Evolutionary conservation across 352 stramenopile genomes (phyloP), one percentile per base, ranked within the genome.

Genomic region (Pythium sp.): DNA sequence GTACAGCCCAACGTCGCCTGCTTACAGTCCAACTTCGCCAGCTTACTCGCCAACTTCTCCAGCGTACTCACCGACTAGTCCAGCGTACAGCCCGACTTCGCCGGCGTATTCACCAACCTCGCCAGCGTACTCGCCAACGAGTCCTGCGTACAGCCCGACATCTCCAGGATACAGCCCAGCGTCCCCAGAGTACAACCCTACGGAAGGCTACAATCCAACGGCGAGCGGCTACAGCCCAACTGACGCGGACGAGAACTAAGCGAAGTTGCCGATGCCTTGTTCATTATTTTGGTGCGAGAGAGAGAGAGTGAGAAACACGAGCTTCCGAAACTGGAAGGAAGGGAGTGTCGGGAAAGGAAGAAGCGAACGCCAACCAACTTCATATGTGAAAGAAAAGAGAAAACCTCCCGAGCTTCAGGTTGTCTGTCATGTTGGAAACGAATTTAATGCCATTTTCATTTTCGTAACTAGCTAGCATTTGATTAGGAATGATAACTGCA

Each of bases 211-310:
- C 74, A 89, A 91, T 64, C 82, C 84, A 43, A 79, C 74, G 63
- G 82, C 79, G n/a, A 91, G 82, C 59, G 82, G 82, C 61, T 92
- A 92, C 71, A 92, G 84, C 30, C 84, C 84, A 55, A 91, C 84
- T 11, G 82, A 91, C 62, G 82, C 66, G 46, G 80, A 91, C 49
- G 81, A 90, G 54, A 86, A 70, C 59, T 77, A 75, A 65, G 72
- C 73, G 15, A 75, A 81, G 66, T 77, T 26, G 49, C 47, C 20
- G 18, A 18, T 36, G 43, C 28, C 34, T n/a, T 61, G 56, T 61
- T 61, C 28, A 61, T 61, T 61, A 38, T 57, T 34, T 56, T 46
- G 41, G 59, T 46, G 34, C 57, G 57, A 34, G 30, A 46, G 38
- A 46, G 28, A 49, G 30, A 30, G 56, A 61, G 30, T 20, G 57